Evolutionary conservation across 345 rosid species (phyloP).

Genomic region (Psidium friedrichsthalianum): DNA sequence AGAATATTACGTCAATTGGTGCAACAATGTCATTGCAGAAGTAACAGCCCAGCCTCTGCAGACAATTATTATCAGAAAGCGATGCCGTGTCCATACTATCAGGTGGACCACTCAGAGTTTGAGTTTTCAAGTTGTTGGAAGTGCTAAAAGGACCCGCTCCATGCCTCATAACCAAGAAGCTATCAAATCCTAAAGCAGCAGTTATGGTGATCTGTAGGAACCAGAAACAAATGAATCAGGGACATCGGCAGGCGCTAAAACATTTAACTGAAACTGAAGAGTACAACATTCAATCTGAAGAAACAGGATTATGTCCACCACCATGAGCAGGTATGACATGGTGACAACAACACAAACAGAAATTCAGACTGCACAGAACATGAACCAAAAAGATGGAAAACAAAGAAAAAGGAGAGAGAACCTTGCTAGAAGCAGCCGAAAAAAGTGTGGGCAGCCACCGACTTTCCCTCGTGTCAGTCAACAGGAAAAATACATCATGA

Average conservation of each 20-base stretch:
- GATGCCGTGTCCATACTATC: conserved; percentile 30
- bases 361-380: not conserved
- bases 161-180: conserved; percentile 97
- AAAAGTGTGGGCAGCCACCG: conserved; percentile 89
- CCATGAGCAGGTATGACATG: not conserved
- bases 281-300: not conserved
- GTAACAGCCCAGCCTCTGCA: conserved; percentile 84
- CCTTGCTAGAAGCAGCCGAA: conserved; percentile 80
- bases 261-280: not conserved
- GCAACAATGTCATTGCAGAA: conserved; percentile 97
- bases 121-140: conserved; percentile 16
- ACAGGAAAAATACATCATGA: conserved; percentile 80
- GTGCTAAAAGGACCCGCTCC: conserved; percentile 68
- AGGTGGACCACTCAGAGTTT: conserved; percentile 15
- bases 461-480: conserved; percentile 99
- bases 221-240: not conserved
- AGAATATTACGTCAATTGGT: conserved; percentile 69
- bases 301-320: not conserved
- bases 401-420: conserved; percentile 9
- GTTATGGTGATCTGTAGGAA: conserved; percentile 65
- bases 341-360: not conserved
- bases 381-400: not conserved
- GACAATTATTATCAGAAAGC: conserved; percentile 16
- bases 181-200: conserved; percentile 93
- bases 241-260: not conserved